Base-by-base conservation (phyloP, 805 yeast species). In the Ogataea pignaliae region DNA sequence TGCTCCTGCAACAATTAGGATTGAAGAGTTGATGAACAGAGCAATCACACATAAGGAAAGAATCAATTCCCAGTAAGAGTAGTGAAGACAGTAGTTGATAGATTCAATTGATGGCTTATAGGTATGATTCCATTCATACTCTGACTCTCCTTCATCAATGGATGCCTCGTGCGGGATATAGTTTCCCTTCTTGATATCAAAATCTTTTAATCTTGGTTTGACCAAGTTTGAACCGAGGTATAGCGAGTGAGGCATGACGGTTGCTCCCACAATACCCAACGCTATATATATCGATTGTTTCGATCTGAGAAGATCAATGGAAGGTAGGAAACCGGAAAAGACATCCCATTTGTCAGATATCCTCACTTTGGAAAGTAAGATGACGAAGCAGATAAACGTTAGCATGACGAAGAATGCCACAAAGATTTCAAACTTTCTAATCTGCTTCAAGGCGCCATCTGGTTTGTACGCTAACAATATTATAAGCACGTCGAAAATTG, bases 221-320 rank as follows among this genome's bases (percentile, higher is more conserved):
- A 88, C 97, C 40, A 89, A 69, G 6, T 93, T 91, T 0, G 93
- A 84, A 1, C 96, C 96, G 44, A 89, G 68, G 55, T 85, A 88
- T 40, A 89, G 68, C 1, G 90, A 82, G 59, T 89, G 96, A 2
- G 97, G 97, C 97, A 89, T 89, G 18, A 89, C 96, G 0, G 96
- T 89, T 10, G 97, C 96, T 18, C 97, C 97, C 42, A 88, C 70
- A 39, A 89, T 86, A 21, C 95, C 96, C 52, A 90, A 71, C 18
- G 91, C 79, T 16, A 88, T 67, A 57, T 82, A 88, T 28, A 86
- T 65, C 0, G 95, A 93, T 56, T 76, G 73, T 56, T 75, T 78
- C 53, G 80, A 81, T 26, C 70, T 64, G 43, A 79, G 70, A 42
- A 79, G 72, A n/a, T 59, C 64, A 10, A 79, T 73, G 1, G 61